Evolutionary conservation across 305 asterid species (phyloP), one percentile per base, ranked within the genome.

Genomic region (Fraxinus platypoda): DNA sequence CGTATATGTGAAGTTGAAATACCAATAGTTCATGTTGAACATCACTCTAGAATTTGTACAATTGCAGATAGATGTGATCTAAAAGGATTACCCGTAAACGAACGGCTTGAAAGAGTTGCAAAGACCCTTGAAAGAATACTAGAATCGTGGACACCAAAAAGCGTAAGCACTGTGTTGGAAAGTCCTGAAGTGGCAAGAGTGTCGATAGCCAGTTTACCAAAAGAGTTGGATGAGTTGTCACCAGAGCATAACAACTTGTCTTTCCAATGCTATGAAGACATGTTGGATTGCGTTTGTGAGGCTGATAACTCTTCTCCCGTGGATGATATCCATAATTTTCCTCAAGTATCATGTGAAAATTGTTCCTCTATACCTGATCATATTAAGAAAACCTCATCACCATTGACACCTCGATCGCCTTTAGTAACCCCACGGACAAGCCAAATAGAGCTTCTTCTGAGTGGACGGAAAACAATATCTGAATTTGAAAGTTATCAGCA

Each of bases 1-100:
- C 95, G 99, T 75, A 97, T 97, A 89, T 97, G 99, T 87, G 99
- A 97, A 87, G 98, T 93, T 83, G 98, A 97, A 90, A 97, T 94
- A 89, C 99, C 99, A 84, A 93, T 93, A 34, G 87, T 92, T 72
- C 93, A 93, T 86, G 98, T 97, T 35, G 99, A 97, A 84, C 97
- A 89, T 70, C 99, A 97, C 90, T 97, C 99, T 25, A 89, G 96
- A 89, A 93, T 97, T 82, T 97, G 99, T 88, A 93, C 99, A 19
- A 88, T 97, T 84, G 98, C 93, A 52, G 98, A 97, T 86, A 91
- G 98, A 86, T 97, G 99, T 88, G 99, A 97, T 90, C 90, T 97
- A 52, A 97, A 97, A 90, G 99, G 98, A 84, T 87, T 95, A 87
- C 89, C 92, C 15, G 90, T 93, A 81, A 93, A 97, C 78, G 98